Conservation (phyloP, 352 stramenopile species). For the Phytopythium delawarense region DNA sequence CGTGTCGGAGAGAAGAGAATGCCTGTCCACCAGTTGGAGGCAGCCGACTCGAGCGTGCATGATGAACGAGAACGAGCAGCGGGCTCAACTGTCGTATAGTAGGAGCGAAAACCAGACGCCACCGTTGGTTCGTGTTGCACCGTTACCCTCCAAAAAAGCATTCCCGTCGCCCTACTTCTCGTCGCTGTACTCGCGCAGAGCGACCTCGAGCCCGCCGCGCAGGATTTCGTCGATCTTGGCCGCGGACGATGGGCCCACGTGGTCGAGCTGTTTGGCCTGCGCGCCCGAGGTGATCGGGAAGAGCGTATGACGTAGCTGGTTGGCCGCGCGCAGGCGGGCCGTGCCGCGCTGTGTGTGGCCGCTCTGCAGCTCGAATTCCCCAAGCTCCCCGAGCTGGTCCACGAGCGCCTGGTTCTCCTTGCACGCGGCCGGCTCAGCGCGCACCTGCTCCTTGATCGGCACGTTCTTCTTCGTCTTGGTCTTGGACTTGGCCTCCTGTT, state of each 20-base stretch:
- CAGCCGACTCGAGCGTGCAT: not conserved
- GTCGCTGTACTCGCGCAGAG: conserved; percentile 46
- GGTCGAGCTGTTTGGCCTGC: conserved; percentile 45
- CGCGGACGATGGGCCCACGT: conserved; percentile 39
- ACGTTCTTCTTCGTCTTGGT: conserved; percentile 26
- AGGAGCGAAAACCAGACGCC: not conserved
- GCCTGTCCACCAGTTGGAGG: not conserved
- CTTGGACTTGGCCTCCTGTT: not conserved
- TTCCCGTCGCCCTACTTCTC: conserved; percentile 16
- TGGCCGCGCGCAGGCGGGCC: conserved; percentile 54
- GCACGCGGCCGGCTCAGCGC: conserved; percentile 23
- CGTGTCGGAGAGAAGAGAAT: not conserved
- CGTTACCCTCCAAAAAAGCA: conserved; percentile 13
- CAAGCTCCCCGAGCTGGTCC: conserved; percentile 50
- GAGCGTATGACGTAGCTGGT: conserved; percentile 34
- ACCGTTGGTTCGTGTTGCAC: not conserved
- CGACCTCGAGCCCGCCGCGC: conserved; percentile 36
- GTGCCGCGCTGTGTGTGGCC: conserved; percentile 48
- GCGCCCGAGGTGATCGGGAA: conserved; percentile 53
- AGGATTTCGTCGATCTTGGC: conserved; percentile 62
- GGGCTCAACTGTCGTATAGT: conserved; percentile 1
- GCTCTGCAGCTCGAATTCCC: conserved; percentile 46
- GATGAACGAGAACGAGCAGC: not conserved
- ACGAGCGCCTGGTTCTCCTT: conserved; percentile 59
- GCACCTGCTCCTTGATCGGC: conserved; percentile 38